Percentiles rank a stretch among this genome's conserved stretches.
These are phyloP conservation scores for Paracorniculantispora psalliotae DNA, from an alignment of 2,329 filamentous ascomycete genomes.

Conservation along the genomic window DNA sequence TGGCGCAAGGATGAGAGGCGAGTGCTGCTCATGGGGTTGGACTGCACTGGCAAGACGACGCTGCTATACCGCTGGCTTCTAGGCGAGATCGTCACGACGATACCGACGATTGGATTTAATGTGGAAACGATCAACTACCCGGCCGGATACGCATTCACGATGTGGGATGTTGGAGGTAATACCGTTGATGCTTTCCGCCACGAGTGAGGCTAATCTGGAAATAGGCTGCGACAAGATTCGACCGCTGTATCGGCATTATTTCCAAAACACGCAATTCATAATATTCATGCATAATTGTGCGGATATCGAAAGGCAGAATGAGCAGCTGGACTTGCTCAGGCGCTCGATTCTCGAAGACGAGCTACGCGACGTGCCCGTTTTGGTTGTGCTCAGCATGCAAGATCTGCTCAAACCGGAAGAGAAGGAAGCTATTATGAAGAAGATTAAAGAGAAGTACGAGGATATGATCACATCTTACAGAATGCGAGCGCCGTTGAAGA, in stretches of 20 bases:
- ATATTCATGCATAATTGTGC: slow-evolving; percentile 27
- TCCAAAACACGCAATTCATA: slow-evolving; percentile 21
- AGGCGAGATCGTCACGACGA: slow-evolving; percentile 86
- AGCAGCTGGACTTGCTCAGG: slow-evolving; percentile 25
- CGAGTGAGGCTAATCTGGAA: background rate
- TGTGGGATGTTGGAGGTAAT: slow-evolving; percentile 29
- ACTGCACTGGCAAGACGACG: slow-evolving; percentile 63
- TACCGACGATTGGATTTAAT: slow-evolving; percentile 94
- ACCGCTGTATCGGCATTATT: slow-evolving; percentile 24
- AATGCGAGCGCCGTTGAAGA: slow-evolving; percentile 14
- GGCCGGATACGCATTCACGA: slow-evolving; percentile 18
- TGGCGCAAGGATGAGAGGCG: background rate
- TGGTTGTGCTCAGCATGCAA: slow-evolving; percentile 27
- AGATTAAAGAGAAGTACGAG: slow-evolving; percentile 13
- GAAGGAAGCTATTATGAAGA: slow-evolving; percentile 17
- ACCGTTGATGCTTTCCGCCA: background rate
- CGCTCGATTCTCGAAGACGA: slow-evolving; percentile 19
- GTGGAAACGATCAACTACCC: slow-evolving; percentile 64
- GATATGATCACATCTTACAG: slow-evolving; percentile 15
- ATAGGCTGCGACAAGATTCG: slow-evolving; percentile 25
- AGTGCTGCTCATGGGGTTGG: slow-evolving; percentile 1
- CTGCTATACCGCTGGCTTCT: slow-evolving; percentile 79
- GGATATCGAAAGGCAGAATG: slow-evolving; percentile 21
- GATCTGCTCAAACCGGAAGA: slow-evolving; percentile 21
- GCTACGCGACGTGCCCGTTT: slow-evolving; percentile 23